These are phyloP conservation scores for Tranzscheliella williamsii DNA, from an alignment of 1,284 basidiomycete genomes.

Conservation along the genomic window DNA sequence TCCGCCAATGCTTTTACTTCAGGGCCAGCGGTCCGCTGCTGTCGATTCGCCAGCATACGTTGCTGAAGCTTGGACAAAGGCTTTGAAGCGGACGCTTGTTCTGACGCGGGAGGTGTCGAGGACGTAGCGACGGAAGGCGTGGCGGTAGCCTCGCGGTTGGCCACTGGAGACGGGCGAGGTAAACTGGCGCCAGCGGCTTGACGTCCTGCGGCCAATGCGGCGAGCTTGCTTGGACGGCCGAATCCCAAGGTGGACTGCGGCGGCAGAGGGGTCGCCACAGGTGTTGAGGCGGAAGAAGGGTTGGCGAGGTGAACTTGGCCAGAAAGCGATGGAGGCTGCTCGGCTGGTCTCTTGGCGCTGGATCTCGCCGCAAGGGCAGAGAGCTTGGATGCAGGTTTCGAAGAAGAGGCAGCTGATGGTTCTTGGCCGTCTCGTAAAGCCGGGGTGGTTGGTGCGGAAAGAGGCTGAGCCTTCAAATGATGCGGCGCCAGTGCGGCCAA, in stretches of 20 bases:
- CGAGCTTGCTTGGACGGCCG: constrained; percentile 42
- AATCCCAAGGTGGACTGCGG: constrained; percentile 1
- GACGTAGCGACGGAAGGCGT: not conserved
- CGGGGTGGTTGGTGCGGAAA: not conserved
- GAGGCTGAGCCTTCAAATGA: constrained; percentile 1
- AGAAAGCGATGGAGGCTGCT: constrained; percentile 15
- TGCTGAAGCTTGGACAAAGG: constrained; percentile 66
- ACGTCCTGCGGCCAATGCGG: constrained; percentile 44
- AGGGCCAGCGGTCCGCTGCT: constrained; percentile 23
- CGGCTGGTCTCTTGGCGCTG: constrained; percentile 29
- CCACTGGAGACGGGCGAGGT: not conserved
- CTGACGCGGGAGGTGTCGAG: constrained; percentile 4
- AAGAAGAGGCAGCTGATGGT: not conserved
- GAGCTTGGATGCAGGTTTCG: constrained; percentile 32
- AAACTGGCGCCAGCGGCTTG: constrained; percentile 3
- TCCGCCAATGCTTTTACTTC: constrained; percentile 21
- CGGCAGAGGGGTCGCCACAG: constrained; percentile 1
- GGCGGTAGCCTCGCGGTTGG: not conserved
- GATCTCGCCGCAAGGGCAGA: constrained; percentile 29
- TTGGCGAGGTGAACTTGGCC: no score
- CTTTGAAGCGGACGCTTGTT: constrained; percentile 50
- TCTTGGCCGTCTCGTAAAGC: constrained; percentile 3
- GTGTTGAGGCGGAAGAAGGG: constrained; percentile 2
- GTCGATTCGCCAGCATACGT: constrained; percentile 61
- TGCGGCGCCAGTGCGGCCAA: constrained; percentile 26